Conservation (phyloP, 202 grass and related monocot genomes). For the Panicum hallii region DNA sequence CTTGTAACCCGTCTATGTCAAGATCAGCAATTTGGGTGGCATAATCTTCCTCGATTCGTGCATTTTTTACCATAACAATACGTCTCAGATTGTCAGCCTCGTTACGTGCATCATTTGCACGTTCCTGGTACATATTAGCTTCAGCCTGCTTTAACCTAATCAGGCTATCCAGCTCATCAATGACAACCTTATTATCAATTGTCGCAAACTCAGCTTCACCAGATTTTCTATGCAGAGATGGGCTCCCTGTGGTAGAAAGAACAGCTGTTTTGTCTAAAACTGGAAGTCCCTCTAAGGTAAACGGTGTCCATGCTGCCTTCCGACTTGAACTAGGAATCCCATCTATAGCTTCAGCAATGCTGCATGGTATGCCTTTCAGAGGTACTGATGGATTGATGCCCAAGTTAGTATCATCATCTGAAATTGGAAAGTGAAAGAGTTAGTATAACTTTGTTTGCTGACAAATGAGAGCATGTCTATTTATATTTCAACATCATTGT, state of each 20-base stretch:
- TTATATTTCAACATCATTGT: constrained; percentile 26
- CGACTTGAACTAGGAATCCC: constrained; percentile 64
- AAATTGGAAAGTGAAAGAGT: constrained; percentile 47
- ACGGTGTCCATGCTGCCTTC: constrained; percentile 54
- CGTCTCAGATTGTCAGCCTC: constrained; percentile 65
- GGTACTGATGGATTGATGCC: constrained; percentile 58
- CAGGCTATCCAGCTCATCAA: constrained; percentile 80
- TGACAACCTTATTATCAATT: constrained; percentile 57
- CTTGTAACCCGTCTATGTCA: constrained; percentile 65
- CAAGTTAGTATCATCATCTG: constrained; percentile 69
- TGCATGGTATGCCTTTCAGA: constrained; percentile 67
- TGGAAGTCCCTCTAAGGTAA: constrained; percentile 58
- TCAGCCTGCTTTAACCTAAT: constrained; percentile 92
- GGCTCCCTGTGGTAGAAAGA: constrained; percentile 42
- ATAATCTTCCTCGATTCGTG: constrained; percentile 76
- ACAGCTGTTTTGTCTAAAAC: constrained; percentile 51
- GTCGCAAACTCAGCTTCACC: constrained; percentile 45
- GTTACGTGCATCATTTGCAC: constrained; percentile 76
- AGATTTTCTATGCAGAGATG: constrained; percentile 44
- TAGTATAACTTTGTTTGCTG: constrained; percentile 39
- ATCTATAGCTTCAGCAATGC: constrained; percentile 59
- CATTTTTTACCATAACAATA: constrained; percentile 64
- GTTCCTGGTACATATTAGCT: constrained; percentile 91
- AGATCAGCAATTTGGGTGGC: constrained; percentile 57
- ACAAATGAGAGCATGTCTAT: constrained; percentile 19